phyloP scores from a whole-genome alignment of 257 asterid species.

The Penstemon davidsonii region DNA sequence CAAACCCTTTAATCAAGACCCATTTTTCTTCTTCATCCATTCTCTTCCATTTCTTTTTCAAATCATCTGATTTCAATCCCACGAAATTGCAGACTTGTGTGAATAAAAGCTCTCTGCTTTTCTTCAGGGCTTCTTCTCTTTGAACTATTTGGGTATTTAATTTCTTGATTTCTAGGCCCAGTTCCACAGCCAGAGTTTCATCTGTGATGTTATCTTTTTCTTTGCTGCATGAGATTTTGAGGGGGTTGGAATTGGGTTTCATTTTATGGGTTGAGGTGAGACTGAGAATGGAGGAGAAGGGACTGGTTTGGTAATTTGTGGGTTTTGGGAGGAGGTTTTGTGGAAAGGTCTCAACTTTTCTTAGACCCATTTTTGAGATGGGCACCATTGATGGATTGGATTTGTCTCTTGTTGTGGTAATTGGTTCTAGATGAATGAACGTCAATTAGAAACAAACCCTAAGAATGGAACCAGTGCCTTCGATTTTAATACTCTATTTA shows the following conservation, averaged over 20 bases:
- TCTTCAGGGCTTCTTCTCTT: constrained; percentile 60
- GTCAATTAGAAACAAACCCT: too few species aligned
- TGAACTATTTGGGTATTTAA: constrained; percentile 36
- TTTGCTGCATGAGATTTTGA: constrained; percentile 47
- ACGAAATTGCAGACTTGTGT: constrained; percentile 49
- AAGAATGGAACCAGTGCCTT: too few species aligned
- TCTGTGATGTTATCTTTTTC: constrained; percentile 39
- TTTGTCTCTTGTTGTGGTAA: too few species aligned
- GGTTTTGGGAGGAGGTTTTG: constrained; percentile 36
- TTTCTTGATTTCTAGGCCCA: constrained; percentile 44
- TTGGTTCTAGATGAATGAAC: too few species aligned
- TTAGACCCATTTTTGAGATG: constrained; percentile 37
- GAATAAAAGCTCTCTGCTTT: constrained; percentile 69
- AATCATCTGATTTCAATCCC: constrained; percentile 56
- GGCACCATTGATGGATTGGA: too few species aligned
- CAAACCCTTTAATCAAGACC: constrained; percentile 55
- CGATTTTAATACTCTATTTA: too few species aligned
- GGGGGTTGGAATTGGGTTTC: constrained; percentile 13
- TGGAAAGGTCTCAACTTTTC: constrained; percentile 27
- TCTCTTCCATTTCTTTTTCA: constrained; percentile 56
- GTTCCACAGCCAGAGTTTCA: constrained; percentile 48
- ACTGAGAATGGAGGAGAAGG: constrained; percentile 13
- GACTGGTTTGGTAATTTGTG: constrained; percentile 28
- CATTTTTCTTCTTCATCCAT: constrained; percentile 58
- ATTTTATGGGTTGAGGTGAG: constrained; percentile 19